Percentiles rank a stretch among this genome's conserved stretches.
Conservation (phyloP, 2,329 filamentous ascomycete species). For the Whalleya microplaca region DNA sequence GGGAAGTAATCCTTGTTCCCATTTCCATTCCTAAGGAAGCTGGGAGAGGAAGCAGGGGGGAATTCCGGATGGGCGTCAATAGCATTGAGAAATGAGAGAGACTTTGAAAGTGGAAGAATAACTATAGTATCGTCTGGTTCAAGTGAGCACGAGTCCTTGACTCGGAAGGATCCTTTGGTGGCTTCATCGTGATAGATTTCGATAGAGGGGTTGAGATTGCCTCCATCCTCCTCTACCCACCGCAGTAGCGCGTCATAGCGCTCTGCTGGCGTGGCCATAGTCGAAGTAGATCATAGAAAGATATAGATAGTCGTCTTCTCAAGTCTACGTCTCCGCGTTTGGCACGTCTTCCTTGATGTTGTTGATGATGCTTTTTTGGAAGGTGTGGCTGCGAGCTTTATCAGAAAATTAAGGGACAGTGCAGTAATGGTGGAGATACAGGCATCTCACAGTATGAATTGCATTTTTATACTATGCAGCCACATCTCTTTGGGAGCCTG, state of each 20-base stretch:
- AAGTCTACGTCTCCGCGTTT: no score
- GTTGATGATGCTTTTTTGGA: no score
- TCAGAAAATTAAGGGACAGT: no score
- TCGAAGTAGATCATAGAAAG: not conserved
- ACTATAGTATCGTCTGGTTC: constrained; percentile 50
- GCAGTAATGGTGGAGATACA: no score
- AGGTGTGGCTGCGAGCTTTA: no score
- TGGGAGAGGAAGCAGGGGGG: constrained; percentile 9
- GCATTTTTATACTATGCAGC: no score
- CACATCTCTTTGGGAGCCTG: no score
- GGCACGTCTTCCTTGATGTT: no score
- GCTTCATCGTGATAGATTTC: constrained; percentile 55
- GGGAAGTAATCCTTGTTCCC: constrained; percentile 46
- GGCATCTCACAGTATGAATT: no score
- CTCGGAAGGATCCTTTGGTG: constrained; percentile 60
- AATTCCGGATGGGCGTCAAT: constrained; percentile 40
- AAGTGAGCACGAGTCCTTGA: constrained; percentile 41
- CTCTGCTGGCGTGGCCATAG: constrained; percentile 27
- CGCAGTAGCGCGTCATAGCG: constrained; percentile 44
- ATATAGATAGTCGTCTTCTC: no score
- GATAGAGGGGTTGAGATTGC: constrained; percentile 52
- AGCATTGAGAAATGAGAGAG: constrained; percentile 63
- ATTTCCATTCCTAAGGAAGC: constrained; percentile 10
- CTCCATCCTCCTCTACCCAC: constrained; percentile 54
- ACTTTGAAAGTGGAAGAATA: constrained; percentile 54